Base-by-base conservation (phyloP, 129 eudicot species). In the Lactuca sativa region DNA sequence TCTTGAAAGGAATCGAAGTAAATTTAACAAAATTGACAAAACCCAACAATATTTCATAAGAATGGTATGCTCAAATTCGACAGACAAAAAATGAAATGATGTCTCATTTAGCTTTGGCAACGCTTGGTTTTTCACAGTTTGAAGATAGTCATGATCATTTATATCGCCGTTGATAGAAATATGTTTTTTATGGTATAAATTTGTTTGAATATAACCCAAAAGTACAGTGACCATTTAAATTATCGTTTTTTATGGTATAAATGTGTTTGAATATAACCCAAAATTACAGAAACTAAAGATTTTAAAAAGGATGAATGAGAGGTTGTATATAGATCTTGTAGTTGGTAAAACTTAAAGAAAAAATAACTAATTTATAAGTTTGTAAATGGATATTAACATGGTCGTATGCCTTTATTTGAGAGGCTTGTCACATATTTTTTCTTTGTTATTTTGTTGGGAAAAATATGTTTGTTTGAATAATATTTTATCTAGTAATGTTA, bases 61-160 rank as follows among this genome's bases (percentile, higher is more conserved):
- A 87, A 15, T 32, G 73, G 58, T 71, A 74, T 77, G 75, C 88
- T 67, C 86, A 72, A 62, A 69, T 81, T 59, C 84, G 77, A 49
- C 85, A 70, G 64, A 75, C 92, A 14, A 83, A 74, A 60, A 90
- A 82, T 59, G 97, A 90, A 69, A 78, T 87, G 83, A 95, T 78
- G 68, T 86, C 82, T 71, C 96, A 95, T 74, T 76, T 90, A 71
- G 97, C 97, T 54, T 63, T 95, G 76, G 99, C 99, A 15, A 90
- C 90, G 99, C 78, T 85, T 0, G 99, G 91, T 57, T 93, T 95
- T 43, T 61, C 96, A 10, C 96, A 95, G 70, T 69, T 82, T 51
- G 99, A 95, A 12, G 90, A 95, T 30, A 88, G 78, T 17, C 76
- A 69, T 59, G 90, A 80, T 74, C 80, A 78, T 64, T 59, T 83